These are phyloP conservation scores for Mangifera indica DNA, from an alignment of 345 rosid genomes.

Conservation along the genomic window DNA sequence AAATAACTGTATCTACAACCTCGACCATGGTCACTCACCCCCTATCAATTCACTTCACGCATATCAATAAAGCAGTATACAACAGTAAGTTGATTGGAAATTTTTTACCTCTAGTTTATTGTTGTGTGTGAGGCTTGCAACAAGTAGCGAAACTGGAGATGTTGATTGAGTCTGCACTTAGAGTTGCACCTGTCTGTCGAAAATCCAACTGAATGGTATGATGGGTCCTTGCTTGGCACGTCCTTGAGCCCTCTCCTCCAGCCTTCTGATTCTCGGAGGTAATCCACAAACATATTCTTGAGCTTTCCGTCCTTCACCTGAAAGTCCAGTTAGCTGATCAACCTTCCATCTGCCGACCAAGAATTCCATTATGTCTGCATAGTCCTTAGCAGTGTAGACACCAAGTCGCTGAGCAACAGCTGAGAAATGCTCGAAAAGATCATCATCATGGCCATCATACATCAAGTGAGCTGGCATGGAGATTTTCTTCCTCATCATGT, in stretches of 20 bases:
- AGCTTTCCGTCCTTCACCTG: slow-evolving; percentile 42
- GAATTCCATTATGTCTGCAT: slow-evolving; percentile 48
- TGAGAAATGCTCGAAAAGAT: slow-evolving; percentile 46
- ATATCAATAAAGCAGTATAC: no score
- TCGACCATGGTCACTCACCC: no score
- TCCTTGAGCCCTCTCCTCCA: slow-evolving; percentile 51
- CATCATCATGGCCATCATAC: slow-evolving; percentile 49
- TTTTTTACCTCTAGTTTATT: no score
- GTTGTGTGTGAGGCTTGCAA: no score
- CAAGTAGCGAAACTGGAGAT: no score
- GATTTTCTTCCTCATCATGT: slow-evolving; percentile 58
- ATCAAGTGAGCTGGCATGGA: slow-evolving; percentile 59
- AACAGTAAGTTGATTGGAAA: no score
- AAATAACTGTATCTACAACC: no score
- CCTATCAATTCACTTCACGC: no score
- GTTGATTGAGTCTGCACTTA: no score
- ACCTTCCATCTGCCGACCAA: slow-evolving; percentile 49
- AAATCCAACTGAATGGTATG: slow-evolving; percentile 56
- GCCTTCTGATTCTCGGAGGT: slow-evolving; percentile 40
- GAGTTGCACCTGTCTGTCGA: slow-evolving; percentile 29
- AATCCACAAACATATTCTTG: slow-evolving; percentile 49
- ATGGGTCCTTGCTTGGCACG: slow-evolving; percentile 36
- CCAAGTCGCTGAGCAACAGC: slow-evolving; percentile 56
- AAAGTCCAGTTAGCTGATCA: slow-evolving; percentile 42
- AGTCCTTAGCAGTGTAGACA: slow-evolving; percentile 56